These are phyloP conservation scores for Aspergillus persii DNA, from an alignment of 2,329 filamentous ascomycete genomes.

Conservation along the genomic window DNA sequence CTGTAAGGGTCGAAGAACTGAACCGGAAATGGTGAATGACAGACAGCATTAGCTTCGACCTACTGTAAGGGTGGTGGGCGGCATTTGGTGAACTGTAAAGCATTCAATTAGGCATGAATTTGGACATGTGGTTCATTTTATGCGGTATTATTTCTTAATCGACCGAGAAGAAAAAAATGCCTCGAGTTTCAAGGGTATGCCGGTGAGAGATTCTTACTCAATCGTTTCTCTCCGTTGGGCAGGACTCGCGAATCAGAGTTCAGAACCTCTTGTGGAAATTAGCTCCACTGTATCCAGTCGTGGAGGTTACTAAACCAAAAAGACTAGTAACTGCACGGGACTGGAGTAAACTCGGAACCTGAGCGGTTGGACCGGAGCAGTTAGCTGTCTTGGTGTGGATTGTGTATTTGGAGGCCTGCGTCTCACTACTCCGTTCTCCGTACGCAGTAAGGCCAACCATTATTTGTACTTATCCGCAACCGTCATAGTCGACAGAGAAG, in stretches of 20 bases:
- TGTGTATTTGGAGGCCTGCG: not conserved
- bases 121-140: not conserved
- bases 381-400: not conserved
- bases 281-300: conserved; percentile 8
- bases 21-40: not conserved
- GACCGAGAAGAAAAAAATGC: conserved; percentile 6
- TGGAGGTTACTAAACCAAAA: conserved; percentile 6
- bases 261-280: not conserved
- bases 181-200: conserved; percentile 8
- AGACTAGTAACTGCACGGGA: conserved; percentile 4
- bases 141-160: not conserved
- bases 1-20: not conserved
- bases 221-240: conserved; percentile 4
- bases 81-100: not conserved
- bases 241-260: conserved; percentile 8
- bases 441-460: no score
- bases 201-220: conserved; percentile 10
- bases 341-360: conserved; percentile 7
- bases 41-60: not conserved
- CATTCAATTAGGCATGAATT: not conserved
- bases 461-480: no score
- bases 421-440: no score
- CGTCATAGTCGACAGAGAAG: not conserved
- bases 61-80: not conserved
- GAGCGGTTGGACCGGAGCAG: not conserved